A percentile compares a stretch with the other conserved stretches of the same genome.
These are phyloP conservation scores for Camelina hispida DNA, from an alignment of 345 rosid species.

Conservation along the genomic window DNA sequence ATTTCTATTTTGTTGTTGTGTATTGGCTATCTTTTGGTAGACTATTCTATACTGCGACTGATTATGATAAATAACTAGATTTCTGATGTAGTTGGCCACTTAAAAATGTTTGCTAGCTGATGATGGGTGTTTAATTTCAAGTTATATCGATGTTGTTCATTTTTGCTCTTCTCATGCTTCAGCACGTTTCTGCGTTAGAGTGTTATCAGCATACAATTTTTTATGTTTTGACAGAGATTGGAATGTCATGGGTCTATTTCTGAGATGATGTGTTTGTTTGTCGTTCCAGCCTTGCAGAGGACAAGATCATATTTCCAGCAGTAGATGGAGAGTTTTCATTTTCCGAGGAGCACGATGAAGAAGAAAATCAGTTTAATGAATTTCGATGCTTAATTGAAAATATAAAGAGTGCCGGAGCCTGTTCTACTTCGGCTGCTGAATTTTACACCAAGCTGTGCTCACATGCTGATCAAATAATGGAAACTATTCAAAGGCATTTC, in stretches of 20 bases:
- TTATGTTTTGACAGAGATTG: constrained; percentile 11
- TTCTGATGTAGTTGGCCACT: constrained; percentile 5
- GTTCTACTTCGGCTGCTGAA: constrained; percentile 70
- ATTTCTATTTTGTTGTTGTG: constrained; percentile 16
- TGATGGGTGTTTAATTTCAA: constrained; percentile 24
- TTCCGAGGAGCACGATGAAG: constrained; percentile 79
- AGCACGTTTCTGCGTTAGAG: constrained; percentile 31
- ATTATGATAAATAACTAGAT: constrained; percentile 2
- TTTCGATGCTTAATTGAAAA: constrained; percentile 79
- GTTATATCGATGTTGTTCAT: constrained; percentile 25
- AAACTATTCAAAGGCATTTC: constrained; percentile 75
- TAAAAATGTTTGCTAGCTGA: constrained; percentile 13
- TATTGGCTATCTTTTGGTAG: not conserved
- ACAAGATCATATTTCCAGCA: constrained; percentile 88
- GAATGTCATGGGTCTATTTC: constrained; percentile 16
- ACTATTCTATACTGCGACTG: constrained; percentile 6
- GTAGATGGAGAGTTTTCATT: constrained; percentile 78
- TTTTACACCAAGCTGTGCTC: constrained; percentile 78
- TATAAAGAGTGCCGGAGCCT: constrained; percentile 73
- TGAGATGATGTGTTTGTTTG: constrained; percentile 36
- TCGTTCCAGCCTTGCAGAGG: constrained; percentile 83
- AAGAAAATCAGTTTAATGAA: constrained; percentile 78
- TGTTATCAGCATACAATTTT: constrained; percentile 5
- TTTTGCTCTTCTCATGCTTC: constrained; percentile 26
- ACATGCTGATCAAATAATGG: constrained; percentile 88